Evolutionary conservation across 2,329 filamentous ascomycete genomes (phyloP), one percentile per base, ranked within the genome.

Genomic region (Phyllosticta citriasiana): DNA sequence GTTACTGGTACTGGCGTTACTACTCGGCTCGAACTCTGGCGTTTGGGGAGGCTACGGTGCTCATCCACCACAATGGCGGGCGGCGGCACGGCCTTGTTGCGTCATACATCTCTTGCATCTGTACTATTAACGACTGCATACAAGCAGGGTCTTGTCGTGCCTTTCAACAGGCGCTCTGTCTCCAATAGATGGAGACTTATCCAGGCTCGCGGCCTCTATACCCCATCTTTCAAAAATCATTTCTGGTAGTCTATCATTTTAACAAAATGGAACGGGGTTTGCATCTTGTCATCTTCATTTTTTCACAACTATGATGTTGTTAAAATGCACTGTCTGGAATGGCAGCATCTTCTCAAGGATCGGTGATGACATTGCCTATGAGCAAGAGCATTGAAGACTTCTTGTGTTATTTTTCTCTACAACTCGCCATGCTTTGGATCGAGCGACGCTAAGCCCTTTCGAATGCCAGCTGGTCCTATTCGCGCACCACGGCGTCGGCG

Each of bases 51-150:
- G 33, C 51, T 25, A n/a, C 27, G 58, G 58, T 60, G 58, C 22
- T 60, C 58, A 60, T 60, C 58, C 58, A 60, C 58, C 58, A 60
- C 52, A 47, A 24, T 35, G 58, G 58, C 58, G 53, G 58, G 33
- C 33, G 33, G 33, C 33, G 33, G 33, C 6, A 40, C 14, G 33
- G 33, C 33, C 14, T 40, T 16, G 33, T 12, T 50, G 19, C 55
- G 58, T 60, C 16, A 60, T 33, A 60, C 30, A 16, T 55, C 40
- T 24, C 57, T 60, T 30, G 30, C 33, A 16, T 33, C 12, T 55
- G 58, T 60, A 60, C 33, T 35, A 55, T 55, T 55, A n/a, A 55
- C 25, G n/a, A 33, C 33, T 54, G 58, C 53, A 53, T 40, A 6
- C 27, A 52, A 59, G 52, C 30, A 50, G 51, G 19, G 22, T 51